phyloP scores from a whole-genome alignment of 2,329 filamentous ascomycete species.

The Geoglossum cookeanum region DNA sequence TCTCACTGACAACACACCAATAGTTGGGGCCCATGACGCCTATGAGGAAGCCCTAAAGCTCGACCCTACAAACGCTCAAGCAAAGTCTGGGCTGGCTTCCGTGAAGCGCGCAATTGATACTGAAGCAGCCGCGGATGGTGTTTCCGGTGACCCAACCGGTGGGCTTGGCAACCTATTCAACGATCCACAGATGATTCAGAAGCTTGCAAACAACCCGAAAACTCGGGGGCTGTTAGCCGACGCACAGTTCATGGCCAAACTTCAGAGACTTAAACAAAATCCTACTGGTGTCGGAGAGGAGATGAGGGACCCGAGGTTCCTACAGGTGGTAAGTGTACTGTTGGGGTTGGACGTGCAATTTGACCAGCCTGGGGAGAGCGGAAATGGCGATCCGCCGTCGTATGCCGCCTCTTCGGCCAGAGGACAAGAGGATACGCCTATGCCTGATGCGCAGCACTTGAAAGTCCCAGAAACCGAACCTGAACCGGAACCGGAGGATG shows the following conservation, averaged over 20 bases:
- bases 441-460: slow-evolving; percentile 47
- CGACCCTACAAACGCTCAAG: slow-evolving; percentile 77
- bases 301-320: slow-evolving; percentile 77
- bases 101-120: slow-evolving; percentile 77
- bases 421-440: slow-evolving; percentile 51
- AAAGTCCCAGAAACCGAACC: background rate
- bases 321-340: slow-evolving; percentile 83
- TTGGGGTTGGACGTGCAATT: slow-evolving; percentile 87
- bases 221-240: slow-evolving; percentile 67
- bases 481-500: slow-evolving; percentile 51
- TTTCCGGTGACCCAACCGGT: slow-evolving; percentile 41
- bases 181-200: slow-evolving; percentile 75
- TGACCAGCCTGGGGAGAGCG: slow-evolving; percentile 30
- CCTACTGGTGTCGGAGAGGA: slow-evolving; percentile 60
- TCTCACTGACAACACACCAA: background rate
- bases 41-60: slow-evolving; percentile 90
- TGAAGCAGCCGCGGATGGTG: slow-evolving; percentile 43
- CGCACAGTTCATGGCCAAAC: slow-evolving; percentile 72
- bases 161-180: slow-evolving; percentile 87
- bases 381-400: slow-evolving; percentile 18
- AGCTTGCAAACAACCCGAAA: slow-evolving; percentile 89
- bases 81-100: slow-evolving; percentile 69
- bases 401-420: slow-evolving; percentile 16
- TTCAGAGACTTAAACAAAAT: slow-evolving; percentile 64
- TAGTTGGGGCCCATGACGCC: slow-evolving; percentile 64